A percentile compares a stretch with the other conserved stretches of the same genome.
phyloP scores from a whole-genome alignment of 1,139 yeast genomes.

The Saccharomyces hybrid region DNA sequence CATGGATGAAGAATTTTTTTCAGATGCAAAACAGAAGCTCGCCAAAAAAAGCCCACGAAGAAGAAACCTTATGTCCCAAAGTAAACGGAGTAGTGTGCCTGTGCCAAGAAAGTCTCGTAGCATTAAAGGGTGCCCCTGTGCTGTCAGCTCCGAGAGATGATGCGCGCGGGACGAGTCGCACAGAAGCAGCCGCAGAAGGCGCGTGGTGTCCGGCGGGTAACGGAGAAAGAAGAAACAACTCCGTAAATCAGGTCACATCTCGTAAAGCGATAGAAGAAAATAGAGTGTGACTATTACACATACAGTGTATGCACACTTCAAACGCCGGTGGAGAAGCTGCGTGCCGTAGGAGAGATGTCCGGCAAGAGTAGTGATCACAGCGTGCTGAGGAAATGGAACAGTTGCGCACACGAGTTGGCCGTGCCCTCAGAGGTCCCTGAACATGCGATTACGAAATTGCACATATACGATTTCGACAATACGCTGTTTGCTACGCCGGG shows the following conservation, averaged over 20 bases:
- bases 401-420: constrained; percentile 16
- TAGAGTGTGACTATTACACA: neutral
- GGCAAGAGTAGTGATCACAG: constrained; percentile 6
- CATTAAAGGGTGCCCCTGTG: neutral
- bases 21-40: neutral
- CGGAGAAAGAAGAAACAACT: neutral
- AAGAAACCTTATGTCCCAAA: neutral
- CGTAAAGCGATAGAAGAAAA: neutral
- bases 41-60: neutral
- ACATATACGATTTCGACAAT: constrained; percentile 44
- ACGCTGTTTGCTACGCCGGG: constrained; percentile 40
- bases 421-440: constrained; percentile 10
- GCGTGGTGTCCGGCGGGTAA: neutral
- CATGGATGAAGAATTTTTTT: neutral
- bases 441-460: constrained; percentile 27
- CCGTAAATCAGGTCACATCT: neutral
- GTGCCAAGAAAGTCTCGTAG: neutral
- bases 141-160: neutral
- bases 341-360: neutral
- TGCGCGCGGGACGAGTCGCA: neutral
- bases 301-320: neutral
- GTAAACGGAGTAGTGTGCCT: neutral
- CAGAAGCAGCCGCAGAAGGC: neutral
- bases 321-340: neutral
- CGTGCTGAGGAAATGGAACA: constrained; percentile 22